Evolutionary conservation across 768 basidiomycete genomes (phyloP), one percentile per base, ranked within the genome.

Genomic region (Pholiota microspora): DNA sequence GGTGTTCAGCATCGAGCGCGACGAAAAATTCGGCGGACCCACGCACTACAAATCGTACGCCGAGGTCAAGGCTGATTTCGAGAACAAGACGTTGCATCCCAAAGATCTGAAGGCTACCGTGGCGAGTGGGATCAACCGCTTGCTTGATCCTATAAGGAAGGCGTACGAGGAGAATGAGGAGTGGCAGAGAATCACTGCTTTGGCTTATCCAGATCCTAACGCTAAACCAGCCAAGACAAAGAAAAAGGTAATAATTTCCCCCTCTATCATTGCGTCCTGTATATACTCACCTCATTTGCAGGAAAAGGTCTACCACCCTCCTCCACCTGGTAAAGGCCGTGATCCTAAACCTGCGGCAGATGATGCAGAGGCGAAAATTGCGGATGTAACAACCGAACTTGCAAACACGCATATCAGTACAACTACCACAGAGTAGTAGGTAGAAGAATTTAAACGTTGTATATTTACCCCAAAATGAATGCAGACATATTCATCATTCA

Each of bases 31-130:
- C 58, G 94, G 94, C 6, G 93, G 94, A 2, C 73, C 84, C 49
- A 73, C 81, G 51, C 92, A 97, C 69, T 96, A 90, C 75, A 63
- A 62, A 32, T 75, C 75, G 4, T 92, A 83, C 68, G 78, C 79
- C 12, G 80, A 81, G 44, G 66, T 98, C 59, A 77, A 89, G 68
- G 75, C 76, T 16, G 92, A 89, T 50, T 99, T 94, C 66, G 82
- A 77, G 27, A 79, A 76, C 54, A 88, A 85, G 72, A 81, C 82
- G 59, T 63, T 99, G 3, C 94, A 97, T 69, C 97, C 97, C 6
- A 86, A 84, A 28, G 97, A 97, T 70, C 72, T 98, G 66, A 99
- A 99, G 77, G 70, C 69, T 3, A 80, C 84, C 0, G 91, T 96
- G 13, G 79, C 81, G 38, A 82, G 85, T 29, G 86, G 84, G 10